Conservation (phyloP, 2,329 filamentous ascomycete genomes). For the Colletotrichum sp. region DNA sequence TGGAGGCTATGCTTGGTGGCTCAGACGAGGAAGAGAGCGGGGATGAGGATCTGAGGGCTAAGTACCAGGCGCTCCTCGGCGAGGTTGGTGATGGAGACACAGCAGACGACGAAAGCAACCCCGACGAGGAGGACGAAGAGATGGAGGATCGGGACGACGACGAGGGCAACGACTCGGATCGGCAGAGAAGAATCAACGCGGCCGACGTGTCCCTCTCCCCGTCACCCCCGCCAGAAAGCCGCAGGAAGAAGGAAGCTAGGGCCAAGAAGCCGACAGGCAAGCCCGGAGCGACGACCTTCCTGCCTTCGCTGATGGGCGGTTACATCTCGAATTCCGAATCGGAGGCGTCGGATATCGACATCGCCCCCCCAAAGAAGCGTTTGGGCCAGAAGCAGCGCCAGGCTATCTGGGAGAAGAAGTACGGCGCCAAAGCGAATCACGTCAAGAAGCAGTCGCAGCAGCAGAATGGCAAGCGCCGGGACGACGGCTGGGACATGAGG, state of each 20-base stretch:
- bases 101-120: conserved; percentile 36
- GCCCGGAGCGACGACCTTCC: conserved; percentile 60
- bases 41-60: conserved; percentile 42
- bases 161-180: conserved; percentile 21
- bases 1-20: conserved; percentile 49
- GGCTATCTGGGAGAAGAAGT: conserved; percentile 83
- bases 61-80: conserved; percentile 51
- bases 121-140: conserved; percentile 22
- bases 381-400: conserved; percentile 79
- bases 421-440: conserved; percentile 73
- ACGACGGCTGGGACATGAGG: conserved; percentile 63
- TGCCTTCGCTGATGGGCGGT: conserved; percentile 79
- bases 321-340: conserved; percentile 80
- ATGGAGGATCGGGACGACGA: conserved; percentile 37
- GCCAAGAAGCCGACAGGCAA: conserved; percentile 7
- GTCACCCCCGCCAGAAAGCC: conserved; percentile 32
- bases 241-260: conserved; percentile 35
- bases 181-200: conserved; percentile 26
- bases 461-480: conserved; percentile 37
- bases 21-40: conserved; percentile 45
- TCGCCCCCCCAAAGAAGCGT: conserved; percentile 72
- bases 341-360: conserved; percentile 67
- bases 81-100: conserved; percentile 45
- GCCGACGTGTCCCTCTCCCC: conserved; percentile 29
- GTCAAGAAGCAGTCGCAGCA: conserved; percentile 44